A percentile compares a stretch with the other conserved stretches of the same genome.
phyloP scores from a whole-genome alignment of 345 rosid species.

The Lumnitzera racemosa region DNA sequence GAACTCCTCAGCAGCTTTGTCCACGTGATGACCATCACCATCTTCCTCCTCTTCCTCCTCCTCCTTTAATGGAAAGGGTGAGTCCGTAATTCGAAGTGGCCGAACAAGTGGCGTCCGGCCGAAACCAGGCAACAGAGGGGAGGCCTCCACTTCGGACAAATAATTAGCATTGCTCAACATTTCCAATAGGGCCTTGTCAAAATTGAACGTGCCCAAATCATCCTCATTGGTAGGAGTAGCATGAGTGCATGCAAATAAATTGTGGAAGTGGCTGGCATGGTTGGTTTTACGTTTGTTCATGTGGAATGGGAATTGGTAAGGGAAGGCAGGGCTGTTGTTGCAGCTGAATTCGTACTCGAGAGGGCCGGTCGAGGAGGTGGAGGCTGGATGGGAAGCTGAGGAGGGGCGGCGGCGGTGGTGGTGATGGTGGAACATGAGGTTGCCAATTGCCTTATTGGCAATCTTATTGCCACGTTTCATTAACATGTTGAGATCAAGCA shows the following conservation, averaged over 20 bases:
- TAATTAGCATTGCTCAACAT: slow-evolving; percentile 34
- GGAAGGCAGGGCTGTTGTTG: slow-evolving; percentile 67
- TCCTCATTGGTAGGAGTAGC: slow-evolving; percentile 55
- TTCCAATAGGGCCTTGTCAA: slow-evolving; percentile 51
- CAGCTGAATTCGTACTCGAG: slow-evolving; percentile 92
- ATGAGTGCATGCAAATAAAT: slow-evolving; percentile 55
- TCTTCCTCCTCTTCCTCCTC: slow-evolving; percentile 47
- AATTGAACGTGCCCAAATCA: slow-evolving; percentile 23
- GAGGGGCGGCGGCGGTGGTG: slow-evolving; percentile 24
- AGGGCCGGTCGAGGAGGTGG: slow-evolving; percentile 4
- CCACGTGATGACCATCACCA: slow-evolving; percentile 43
- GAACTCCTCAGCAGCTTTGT: slow-evolving; percentile 82
- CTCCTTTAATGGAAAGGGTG: slow-evolving; percentile 69
- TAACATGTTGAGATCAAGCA: slow-evolving; percentile 63
- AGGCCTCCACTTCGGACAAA: slow-evolving; percentile 32
- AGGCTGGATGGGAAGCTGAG: slow-evolving; percentile 3
- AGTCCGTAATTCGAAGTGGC: slow-evolving; percentile 85
- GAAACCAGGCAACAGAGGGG: slow-evolving; percentile 75
- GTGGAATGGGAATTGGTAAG: slow-evolving; percentile 28
- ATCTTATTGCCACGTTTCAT: slow-evolving; percentile 69
- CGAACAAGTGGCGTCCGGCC: slow-evolving; percentile 74
- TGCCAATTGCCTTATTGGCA: slow-evolving; percentile 48
- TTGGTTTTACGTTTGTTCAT: slow-evolving; percentile 22
- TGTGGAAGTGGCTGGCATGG: slow-evolving; percentile 17
- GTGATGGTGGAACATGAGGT: slow-evolving; percentile 56